Conservation (phyloP, 2,329 filamentous ascomycete species). For the Pseudocercospora eumusae region DNA sequence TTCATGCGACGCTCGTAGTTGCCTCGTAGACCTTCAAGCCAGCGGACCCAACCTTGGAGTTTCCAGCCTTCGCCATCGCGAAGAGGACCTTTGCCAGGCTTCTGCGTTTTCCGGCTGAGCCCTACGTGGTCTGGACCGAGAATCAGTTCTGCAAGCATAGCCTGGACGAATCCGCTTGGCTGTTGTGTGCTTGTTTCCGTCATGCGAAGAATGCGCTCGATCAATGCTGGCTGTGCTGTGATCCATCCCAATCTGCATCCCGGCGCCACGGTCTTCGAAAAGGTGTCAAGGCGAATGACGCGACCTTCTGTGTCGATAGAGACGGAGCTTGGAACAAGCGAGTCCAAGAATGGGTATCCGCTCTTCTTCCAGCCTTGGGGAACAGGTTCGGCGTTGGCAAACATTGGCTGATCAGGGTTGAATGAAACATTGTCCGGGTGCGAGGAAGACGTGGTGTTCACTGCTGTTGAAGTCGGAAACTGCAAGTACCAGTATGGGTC, state of each 20-base stretch:
- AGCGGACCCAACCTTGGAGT: conserved; percentile 83
- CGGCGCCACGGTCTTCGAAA: conserved; percentile 89
- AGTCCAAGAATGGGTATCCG: conserved; percentile 78
- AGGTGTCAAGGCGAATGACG: conserved; percentile 87
- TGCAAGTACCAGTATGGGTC: conserved; percentile 94
- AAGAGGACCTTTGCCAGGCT: conserved; percentile 47
- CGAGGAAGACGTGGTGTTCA: conserved; percentile 37
- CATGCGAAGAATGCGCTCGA: conserved; percentile 73
- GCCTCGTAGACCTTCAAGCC: conserved; percentile 81
- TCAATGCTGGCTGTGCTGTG: conserved; percentile 75
- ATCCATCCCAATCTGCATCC: conserved; percentile 91
- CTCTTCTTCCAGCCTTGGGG: conserved; percentile 54
- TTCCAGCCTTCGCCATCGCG: conserved; percentile 67
- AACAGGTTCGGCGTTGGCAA: conserved; percentile 53
- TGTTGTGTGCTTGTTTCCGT: conserved; percentile 78
- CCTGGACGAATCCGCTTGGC: conserved; percentile 86
- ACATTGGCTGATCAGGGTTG: conserved; percentile 34
- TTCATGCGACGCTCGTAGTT: conserved; percentile 85
- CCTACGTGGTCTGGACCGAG: conserved; percentile 66
- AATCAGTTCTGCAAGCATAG: conserved; percentile 74
- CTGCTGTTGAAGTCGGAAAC: conserved; percentile 68
- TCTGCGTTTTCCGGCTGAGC: conserved; percentile 38
- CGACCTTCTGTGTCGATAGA: conserved; percentile 81
- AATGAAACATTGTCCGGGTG: conserved; percentile 35
- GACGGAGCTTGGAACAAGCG: conserved; percentile 78